Evolutionary conservation across 257 asterid genomes (phyloP), one percentile per base, ranked within the genome.

Genomic region (Solanum verrucosum): DNA sequence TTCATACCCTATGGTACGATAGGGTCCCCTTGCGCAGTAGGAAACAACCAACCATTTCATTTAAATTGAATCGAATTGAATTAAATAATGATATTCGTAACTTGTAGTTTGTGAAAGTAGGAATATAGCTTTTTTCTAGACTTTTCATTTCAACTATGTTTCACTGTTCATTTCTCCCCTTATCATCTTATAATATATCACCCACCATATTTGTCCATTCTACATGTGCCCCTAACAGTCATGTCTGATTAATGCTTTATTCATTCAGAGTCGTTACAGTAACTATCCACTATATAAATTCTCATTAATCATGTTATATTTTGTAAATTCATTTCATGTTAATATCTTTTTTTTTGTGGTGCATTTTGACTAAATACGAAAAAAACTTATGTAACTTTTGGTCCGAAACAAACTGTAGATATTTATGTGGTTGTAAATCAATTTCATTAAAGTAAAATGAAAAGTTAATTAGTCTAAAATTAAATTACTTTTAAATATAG

Each of bases 21-120:
- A 90, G 96, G 93, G 92, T 72, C 94, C 93, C 71, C 88, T 87
- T 91, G 79, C 84, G 88, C 89, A 88, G 86, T 88, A 91, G 91
- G 89, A 92, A 92, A 91, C 92, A 92, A 90, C 92, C 90, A 83
- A 71, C 34, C 87, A 88, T 72, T 71, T 31, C 4, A 31, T 16
- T 14, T 87, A 84, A 16, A 71, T 71, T 71, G 40, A 29, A 71
- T 71, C 9, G 37, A 49, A 29, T 79, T 16, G 63, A 56, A 18
- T 81, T 35, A 16, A 81, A 18, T 82, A 46, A 81, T 79, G 20
- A 25, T 34, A 73, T 3, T 46, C 29, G 29, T 49, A 81, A 29
- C 70, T 81, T 16, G 21, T 79, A 27, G 67, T 18, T 82, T 82
- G 70, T 16, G 44, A 10, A 81, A 46, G 31, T 49, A 46, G 70